Evolutionary conservation across 352 stramenopile genomes (phyloP).

Genomic region (Aphanomyces stellatus): DNA sequence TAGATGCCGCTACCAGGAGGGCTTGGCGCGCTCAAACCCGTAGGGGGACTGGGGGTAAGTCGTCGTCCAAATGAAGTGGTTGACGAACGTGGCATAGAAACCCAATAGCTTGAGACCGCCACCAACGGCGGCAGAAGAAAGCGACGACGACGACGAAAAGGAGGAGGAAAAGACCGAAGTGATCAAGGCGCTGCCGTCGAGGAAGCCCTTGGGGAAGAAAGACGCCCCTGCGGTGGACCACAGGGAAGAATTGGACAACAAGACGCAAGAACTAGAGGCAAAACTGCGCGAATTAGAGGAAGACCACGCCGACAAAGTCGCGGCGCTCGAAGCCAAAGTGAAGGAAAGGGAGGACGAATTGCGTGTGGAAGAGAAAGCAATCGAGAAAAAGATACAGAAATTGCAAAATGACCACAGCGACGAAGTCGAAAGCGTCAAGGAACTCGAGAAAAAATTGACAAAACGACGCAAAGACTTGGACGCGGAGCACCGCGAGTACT

Average conservation of each 20-base stretch:
- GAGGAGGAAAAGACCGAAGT: constrained; percentile 23
- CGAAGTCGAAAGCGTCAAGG: constrained; percentile 46
- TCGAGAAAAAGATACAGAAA: constrained; percentile 33
- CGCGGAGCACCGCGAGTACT: constrained; percentile 51
- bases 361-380: constrained; percentile 23
- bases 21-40: constrained; percentile 31
- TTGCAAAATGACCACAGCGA: constrained; percentile 46
- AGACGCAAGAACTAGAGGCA: constrained; percentile 36
- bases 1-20: neutral
- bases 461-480: constrained; percentile 62
- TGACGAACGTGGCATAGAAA: neutral
- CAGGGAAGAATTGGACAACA: constrained; percentile 33
- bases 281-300: constrained; percentile 30
- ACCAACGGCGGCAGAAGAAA: constrained; percentile 29
- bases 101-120: neutral
- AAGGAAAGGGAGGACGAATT: constrained; percentile 26
- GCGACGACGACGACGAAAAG: constrained; percentile 25
- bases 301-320: constrained; percentile 31
- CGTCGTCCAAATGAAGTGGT: neutral
- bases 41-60: constrained; percentile 43
- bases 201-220: constrained; percentile 16
- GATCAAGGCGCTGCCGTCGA: constrained; percentile 8
- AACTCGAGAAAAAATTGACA: constrained; percentile 50
- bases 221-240: constrained; percentile 37
- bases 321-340: constrained; percentile 1